Base-by-base conservation (phyloP, 108 stramenopile genomes). In the Pseudonitzschia pungens region DNA sequence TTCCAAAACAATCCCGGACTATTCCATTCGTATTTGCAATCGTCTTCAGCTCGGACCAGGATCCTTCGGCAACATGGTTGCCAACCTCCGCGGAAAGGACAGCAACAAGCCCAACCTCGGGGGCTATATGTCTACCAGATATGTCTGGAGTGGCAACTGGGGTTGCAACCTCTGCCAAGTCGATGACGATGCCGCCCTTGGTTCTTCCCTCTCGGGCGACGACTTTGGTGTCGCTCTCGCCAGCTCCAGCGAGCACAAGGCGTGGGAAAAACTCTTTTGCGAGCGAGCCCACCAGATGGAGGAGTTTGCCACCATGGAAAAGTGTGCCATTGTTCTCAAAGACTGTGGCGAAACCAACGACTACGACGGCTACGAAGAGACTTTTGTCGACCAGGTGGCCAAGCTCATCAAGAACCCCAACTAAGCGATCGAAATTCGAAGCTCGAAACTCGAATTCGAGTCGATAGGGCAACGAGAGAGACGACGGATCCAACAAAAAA, bases 181-280 rank as follows among this genome's bases (percentile, higher is more conserved):
- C 15, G 27, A 58, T 15, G 57, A 58, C 16, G 57, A 22, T 0
- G 45, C 1, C 2, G 10, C 45, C 45, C 24, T 24, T 0, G 53
- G 14, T 24, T 2, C 36, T 36, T 54, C 14, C 27, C 21, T 58
- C 29, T 8, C 4, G 14, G 57, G 20, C 29, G 6, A 6, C 29
- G 57, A 58, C 57, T 58, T 58, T 22, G 57, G 22, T 26, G 0
- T 58, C 9, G 57, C 57, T 14, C 29, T 58, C 27, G 0, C n/a
- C 27, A 31, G 24, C 5, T 22, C 57, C 12, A 26, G 10, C 8
- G 57, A 58, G 29, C 57, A 58, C 29, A 15, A 10, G 11, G 24
- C 26, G 9, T 58, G 57, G 57, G 57, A 58, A n/a, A 58, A 58
- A 0, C 29, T 58, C 29, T 58, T 58, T n/a, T 58, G 57, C 29